These are phyloP conservation scores for Chlorophyllum brunneum DNA, from an alignment of 768 basidiomycete genomes.

Conservation along the genomic window DNA sequence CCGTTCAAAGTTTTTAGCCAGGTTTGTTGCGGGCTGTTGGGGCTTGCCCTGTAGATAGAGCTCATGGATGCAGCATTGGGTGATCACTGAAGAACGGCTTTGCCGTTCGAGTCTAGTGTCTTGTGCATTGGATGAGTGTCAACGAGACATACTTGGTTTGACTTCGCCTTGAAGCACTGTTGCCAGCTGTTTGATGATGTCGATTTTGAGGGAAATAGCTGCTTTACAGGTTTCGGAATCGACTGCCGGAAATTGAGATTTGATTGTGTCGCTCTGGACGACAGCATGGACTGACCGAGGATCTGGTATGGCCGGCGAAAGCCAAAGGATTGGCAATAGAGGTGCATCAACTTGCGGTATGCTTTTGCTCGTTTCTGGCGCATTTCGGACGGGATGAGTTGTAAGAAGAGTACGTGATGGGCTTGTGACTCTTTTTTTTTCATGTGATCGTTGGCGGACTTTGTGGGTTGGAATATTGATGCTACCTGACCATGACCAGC, in stretches of 20 bases:
- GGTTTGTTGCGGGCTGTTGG: conserved; percentile 74
- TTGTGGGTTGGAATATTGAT: too few relatives aligned
- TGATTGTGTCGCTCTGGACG: conserved; percentile 11
- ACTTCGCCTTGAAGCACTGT: conserved; percentile 81
- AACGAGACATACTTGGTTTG: conserved; percentile 77
- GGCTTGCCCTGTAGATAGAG: conserved; percentile 80
- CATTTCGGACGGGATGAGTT: conserved; percentile 45
- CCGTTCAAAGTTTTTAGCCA: conserved; percentile 92
- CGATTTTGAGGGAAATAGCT: conserved; percentile 64
- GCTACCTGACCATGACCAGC: conserved; percentile 17
- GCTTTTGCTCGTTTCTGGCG: conserved; percentile 93
- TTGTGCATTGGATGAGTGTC: not conserved
- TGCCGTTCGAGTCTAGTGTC: conserved; percentile 32
- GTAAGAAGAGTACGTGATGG: not conserved
- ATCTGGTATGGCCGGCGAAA: conserved; percentile 95
- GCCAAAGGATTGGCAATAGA: conserved; percentile 83
- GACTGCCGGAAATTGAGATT: conserved; percentile 40
- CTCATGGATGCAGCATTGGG: conserved; percentile 94
- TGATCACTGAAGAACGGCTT: conserved; percentile 81
- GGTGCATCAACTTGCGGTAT: conserved; percentile 90
- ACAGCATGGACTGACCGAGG: conserved; percentile 51
- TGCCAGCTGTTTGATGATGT: conserved; percentile 71
- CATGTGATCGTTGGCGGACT: conserved; percentile 5
- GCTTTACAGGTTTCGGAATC: conserved; percentile 81
- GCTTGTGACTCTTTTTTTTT: not conserved